Conservation (phyloP, 306 rosid genomes). For the Prunus dulcis region DNA sequence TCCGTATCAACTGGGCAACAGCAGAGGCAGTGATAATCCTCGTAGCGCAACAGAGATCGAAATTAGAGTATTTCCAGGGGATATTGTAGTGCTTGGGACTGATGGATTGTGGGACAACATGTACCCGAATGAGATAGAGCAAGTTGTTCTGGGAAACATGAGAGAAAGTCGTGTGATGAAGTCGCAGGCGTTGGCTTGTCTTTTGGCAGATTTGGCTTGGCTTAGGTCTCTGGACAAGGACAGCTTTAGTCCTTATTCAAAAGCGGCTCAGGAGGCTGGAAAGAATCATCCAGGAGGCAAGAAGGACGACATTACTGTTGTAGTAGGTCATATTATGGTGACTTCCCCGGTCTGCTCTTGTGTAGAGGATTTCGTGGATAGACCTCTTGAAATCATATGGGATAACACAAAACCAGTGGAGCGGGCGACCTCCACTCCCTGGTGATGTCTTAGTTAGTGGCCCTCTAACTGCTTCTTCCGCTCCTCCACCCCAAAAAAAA, state of each 20-base stretch:
- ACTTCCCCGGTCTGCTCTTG: neutral
- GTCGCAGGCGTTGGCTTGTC: neutral
- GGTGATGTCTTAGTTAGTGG: too few relatives aligned
- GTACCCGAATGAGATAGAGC: neutral
- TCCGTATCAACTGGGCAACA: constrained; percentile 14
- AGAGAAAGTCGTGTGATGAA: neutral
- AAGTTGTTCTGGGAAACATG: neutral
- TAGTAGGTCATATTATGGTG: neutral
- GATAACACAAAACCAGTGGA: too few relatives aligned
- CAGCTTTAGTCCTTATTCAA: neutral
- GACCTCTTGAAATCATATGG: too few relatives aligned
- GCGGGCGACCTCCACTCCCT: too few relatives aligned
- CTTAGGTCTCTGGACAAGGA: neutral
- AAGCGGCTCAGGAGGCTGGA: neutral
- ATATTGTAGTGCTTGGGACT: constrained; percentile 18
- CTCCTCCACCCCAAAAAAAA: too few relatives aligned
- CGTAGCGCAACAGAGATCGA: neutral
- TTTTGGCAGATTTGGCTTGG: neutral
- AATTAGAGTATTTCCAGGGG: neutral
- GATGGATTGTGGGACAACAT: constrained; percentile 26
- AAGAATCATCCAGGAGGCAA: constrained; percentile 4
- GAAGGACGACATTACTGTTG: constrained; percentile 17
- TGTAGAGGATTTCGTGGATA: too few relatives aligned
- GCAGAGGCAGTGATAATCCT: neutral
- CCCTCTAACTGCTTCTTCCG: too few relatives aligned